Base-by-base conservation (phyloP, 768 basidiomycete genomes). In the Jaapia argillacea region DNA sequence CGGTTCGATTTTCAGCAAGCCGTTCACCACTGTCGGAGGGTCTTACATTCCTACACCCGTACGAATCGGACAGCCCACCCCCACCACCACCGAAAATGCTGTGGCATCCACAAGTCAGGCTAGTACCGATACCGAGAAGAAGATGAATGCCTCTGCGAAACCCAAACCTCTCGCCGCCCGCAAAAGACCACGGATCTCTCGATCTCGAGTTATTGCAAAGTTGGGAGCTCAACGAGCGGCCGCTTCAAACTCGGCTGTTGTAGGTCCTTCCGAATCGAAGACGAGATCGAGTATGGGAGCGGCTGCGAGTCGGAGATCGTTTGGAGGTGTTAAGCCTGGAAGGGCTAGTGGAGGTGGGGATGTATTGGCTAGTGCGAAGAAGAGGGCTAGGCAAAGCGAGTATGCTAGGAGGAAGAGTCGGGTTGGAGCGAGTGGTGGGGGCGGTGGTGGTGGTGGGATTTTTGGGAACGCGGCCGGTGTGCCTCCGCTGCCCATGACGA, bases 131-230 rank as follows among this genome's bases (percentile, higher is more conserved):
- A 10, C 16, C 10, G 16, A 33, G 31, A 33, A 10, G 31, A 10
- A 10, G 31, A 16, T 33, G 31, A 33, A 33, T 16, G 31, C 10
- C 16, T 33, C 31, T 16, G 18, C 18, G 51, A 58, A n/a, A 54
- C 26, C 47, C 16, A 10, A 16, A 16, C 10, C 37, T 22, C 10
- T 38, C 37, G 21, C 21, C 21, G 37, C 10, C 37, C 37, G 10
- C 21, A 7, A 21, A 7, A 80, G 77, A 55, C 86, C 86, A 3
- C 75, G 85, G 5, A 85, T 89, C 49, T 89, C 86, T 35, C 75
- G 87, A 28, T 85, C 84, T 22, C 81, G 79, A 48, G 83, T 89
- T 31, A 85, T 88, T 36, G 82, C 85, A 0, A 75, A 71, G 51
- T 64, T 88, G 26, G 82, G 80, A 1, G 81, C 81, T 12, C 81